These are phyloP conservation scores for Lasiosphaeria ovina DNA, from an alignment of 495 filamentous ascomycete genomes.

Conservation along the genomic window DNA sequence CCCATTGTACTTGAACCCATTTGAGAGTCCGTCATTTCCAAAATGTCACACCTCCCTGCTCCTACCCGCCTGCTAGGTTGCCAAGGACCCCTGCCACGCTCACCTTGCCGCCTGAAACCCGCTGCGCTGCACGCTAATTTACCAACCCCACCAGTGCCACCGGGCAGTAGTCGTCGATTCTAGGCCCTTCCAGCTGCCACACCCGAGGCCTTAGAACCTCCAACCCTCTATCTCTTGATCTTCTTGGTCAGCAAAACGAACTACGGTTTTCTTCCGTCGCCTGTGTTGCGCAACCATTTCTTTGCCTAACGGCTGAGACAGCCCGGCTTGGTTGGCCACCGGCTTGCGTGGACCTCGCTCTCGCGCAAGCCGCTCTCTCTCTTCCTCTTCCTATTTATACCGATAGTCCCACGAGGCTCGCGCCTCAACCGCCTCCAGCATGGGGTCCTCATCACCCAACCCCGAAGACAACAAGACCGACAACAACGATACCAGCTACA, in stretches of 20 bases:
- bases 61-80: too few relatives aligned
- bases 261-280: too few relatives aligned
- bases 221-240: background rate
- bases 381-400: conserved; percentile 4
- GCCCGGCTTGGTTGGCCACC: background rate
- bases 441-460: conserved; percentile 43
- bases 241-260: background rate
- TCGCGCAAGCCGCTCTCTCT: background rate
- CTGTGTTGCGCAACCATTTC: background rate
- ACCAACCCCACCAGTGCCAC: background rate
- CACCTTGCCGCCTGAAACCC: too few relatives aligned
- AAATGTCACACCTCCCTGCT: too few relatives aligned
- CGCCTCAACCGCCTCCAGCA: conserved; percentile 27
- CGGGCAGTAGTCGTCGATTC: background rate
- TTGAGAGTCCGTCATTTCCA: too few relatives aligned
- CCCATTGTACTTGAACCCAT: too few relatives aligned
- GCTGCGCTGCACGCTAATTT: background rate
- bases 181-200: conserved; percentile 7
- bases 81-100: too few relatives aligned
- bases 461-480: conserved; percentile 24
- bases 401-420: background rate
- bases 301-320: background rate
- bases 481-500: conserved; percentile 43
- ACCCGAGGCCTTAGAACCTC: background rate
- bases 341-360: background rate